Evolutionary conservation across 257 asterid genomes (phyloP).

Genomic region (Pogostemon cablin): DNA sequence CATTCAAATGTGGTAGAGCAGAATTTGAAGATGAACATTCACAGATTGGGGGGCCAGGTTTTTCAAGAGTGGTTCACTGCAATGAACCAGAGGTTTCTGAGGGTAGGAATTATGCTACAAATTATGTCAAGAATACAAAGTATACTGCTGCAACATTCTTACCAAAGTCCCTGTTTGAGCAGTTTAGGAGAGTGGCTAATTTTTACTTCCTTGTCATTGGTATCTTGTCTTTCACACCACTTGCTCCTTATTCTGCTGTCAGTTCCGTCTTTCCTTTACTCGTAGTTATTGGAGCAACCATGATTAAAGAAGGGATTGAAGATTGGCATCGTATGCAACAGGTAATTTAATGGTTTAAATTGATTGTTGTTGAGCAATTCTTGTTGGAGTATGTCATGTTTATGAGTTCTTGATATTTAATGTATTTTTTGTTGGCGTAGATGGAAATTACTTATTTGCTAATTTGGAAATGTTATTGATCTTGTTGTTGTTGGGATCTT

Average conservation of each 20-base stretch:
- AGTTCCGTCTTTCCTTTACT: slow-evolving; percentile 73
- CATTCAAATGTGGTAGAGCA: slow-evolving; percentile 66
- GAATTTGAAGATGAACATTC: slow-evolving; percentile 59
- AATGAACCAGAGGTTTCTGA: slow-evolving; percentile 66
- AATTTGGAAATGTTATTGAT: not conserved
- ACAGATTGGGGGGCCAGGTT: slow-evolving; percentile 87
- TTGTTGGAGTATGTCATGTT: not conserved
- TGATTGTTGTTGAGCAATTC: not conserved
- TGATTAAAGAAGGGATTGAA: slow-evolving; percentile 84
- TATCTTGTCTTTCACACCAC: slow-evolving; percentile 64
- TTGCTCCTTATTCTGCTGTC: slow-evolving; percentile 75
- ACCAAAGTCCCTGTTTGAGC: slow-evolving; percentile 90
- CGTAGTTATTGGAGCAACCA: slow-evolving; percentile 72
- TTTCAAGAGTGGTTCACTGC: slow-evolving; percentile 79
- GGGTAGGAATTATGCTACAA: slow-evolving; percentile 50
- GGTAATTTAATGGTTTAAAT: slow-evolving; percentile 45
- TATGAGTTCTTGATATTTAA: not conserved
- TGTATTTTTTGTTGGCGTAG: not conserved
- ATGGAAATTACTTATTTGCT: slow-evolving; percentile 9
- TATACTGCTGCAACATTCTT: slow-evolving; percentile 80
- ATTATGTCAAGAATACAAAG: slow-evolving; percentile 80
- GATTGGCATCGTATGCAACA: slow-evolving; percentile 77
- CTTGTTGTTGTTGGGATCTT: not conserved
- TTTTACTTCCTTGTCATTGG: slow-evolving; percentile 81
- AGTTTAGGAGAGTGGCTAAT: slow-evolving; percentile 93